These are phyloP conservation scores for Fragaria iinumae DNA, from an alignment of 306 rosid species.

Conservation along the genomic window DNA sequence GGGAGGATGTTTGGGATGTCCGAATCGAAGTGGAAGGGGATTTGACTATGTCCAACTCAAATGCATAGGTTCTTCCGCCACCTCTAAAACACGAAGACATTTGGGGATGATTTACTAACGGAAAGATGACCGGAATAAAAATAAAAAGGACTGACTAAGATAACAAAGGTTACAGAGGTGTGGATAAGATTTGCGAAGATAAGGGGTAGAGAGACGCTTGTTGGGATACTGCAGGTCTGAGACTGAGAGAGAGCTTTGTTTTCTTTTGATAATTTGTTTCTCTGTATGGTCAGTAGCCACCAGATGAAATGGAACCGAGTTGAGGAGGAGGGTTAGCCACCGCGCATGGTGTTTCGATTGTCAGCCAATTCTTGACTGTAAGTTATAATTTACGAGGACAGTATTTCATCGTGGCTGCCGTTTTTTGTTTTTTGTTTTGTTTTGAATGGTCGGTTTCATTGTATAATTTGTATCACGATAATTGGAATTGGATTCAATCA, in stretches of 20 bases:
- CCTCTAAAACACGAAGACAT: conserved; percentile 88
- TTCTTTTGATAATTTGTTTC: background rate
- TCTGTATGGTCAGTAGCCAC: background rate
- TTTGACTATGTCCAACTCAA: conserved; percentile 78
- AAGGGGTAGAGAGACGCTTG: conserved; percentile 38
- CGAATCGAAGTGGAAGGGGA: conserved; percentile 56
- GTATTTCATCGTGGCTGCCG: too few relatives aligned
- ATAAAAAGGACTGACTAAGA: too few relatives aligned
- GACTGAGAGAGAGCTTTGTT: conserved; percentile 28
- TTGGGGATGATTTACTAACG: background rate
- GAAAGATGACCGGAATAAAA: too few relatives aligned
- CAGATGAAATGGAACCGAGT: too few relatives aligned
- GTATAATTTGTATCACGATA: too few relatives aligned
- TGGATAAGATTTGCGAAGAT: conserved; percentile 70
- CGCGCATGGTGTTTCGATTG: too few relatives aligned
- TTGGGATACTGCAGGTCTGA: conserved; percentile 31
- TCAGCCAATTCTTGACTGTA: too few relatives aligned
- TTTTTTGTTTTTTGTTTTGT: too few relatives aligned
- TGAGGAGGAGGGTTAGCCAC: too few relatives aligned
- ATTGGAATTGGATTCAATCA: too few relatives aligned
- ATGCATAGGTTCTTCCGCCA: conserved; percentile 68
- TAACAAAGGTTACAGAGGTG: background rate
- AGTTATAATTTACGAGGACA: too few relatives aligned
- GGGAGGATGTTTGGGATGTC: conserved; percentile 50
- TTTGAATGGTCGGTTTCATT: too few relatives aligned